Evolutionary conservation across 495 filamentous ascomycete genomes (phyloP), one percentile per base, ranked within the genome.

Genomic region (Podospora tetraspora): DNA sequence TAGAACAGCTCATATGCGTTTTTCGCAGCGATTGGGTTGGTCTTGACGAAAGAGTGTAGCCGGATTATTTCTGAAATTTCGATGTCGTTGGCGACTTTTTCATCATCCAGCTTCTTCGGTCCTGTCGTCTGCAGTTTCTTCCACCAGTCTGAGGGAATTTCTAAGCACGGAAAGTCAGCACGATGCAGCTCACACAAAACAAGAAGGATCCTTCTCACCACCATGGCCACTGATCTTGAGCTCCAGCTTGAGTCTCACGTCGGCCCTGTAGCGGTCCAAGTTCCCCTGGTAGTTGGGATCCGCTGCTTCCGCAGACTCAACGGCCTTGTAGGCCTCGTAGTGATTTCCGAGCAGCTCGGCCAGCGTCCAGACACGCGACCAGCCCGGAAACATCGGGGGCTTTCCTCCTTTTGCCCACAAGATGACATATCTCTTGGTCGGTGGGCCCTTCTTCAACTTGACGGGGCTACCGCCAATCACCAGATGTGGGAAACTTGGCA

Each of bases 311-410:
- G 43, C 43, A 21, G 30, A 64, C 3, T 67, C 64, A 13, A 72
- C 72, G 43, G 61, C 67, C 59, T 76, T 67, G n/a, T 73, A 76
- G 3, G 66, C 74, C 21, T 68, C 67, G 1, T 56, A 58, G 57
- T 77, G 75, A 58, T 76, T 75, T 0, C 74, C 74, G 21, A 77
- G 67, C 62, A 63, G 70, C 67, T 77, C 75, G 24, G 74, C 72
- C 13, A 66, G 69, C 9, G 67, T 73, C 75, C 75, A 77, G 0
- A 68, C 74, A 16, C 65, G 62, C 58, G 68, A 61, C 2, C 68
- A 37, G 21, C 68, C 62, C 9, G 74, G 63, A 66, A 77, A 76
- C 34, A 78, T 59, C 23, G 76, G 73, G 19, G 66, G 64, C 24
- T 71, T 68, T 10, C 67, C 73, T 8, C 71, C 71, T 63, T 72